Conservation (phyloP, 2,329 filamentous ascomycete species). For the Ophiocordyceps camponoti-floridani region DNA sequence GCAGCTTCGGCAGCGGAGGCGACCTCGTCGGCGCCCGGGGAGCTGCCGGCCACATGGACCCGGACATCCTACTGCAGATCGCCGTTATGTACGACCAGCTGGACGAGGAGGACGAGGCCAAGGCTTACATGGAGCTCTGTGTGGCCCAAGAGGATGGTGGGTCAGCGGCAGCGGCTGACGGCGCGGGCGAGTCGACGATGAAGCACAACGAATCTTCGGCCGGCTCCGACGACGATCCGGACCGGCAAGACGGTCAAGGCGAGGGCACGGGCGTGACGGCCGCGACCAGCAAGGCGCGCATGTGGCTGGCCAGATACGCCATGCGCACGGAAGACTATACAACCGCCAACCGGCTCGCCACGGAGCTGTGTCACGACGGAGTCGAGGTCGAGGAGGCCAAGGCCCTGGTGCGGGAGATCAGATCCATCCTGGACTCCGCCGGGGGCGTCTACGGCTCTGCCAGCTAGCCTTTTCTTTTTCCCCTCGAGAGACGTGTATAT, state of each 20-base stretch:
- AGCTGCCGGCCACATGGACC: constrained; percentile 51
- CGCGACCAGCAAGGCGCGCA: constrained; percentile 77
- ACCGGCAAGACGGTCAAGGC: constrained; percentile 13
- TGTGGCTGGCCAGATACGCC: constrained; percentile 81
- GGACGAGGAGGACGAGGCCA: constrained; percentile 60
- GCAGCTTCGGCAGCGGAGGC: constrained; percentile 30
- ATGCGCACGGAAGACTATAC: constrained; percentile 59
- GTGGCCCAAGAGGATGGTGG: constrained; percentile 78
- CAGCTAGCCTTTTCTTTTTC: constrained; percentile 4
- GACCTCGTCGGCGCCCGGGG: constrained; percentile 29
- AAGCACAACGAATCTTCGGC: constrained; percentile 36
- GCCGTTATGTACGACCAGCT: constrained; percentile 75
- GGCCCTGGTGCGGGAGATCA: constrained; percentile 71
- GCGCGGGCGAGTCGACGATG: constrained; percentile 29
- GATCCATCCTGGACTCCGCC: constrained; percentile 50
- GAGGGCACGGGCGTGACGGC: constrained; percentile 70
- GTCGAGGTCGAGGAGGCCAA: constrained; percentile 96
- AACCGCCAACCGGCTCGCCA: constrained; percentile 63
- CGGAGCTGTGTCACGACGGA: constrained; percentile 87
- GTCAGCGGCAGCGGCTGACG: constrained; percentile 18
- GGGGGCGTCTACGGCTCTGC: constrained; percentile 9
- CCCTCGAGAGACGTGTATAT: background rate
- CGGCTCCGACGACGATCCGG: constrained; percentile 18
- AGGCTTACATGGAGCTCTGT: constrained; percentile 89
- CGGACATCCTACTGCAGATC: constrained; percentile 80